These are phyloP conservation scores for Paradendryphiella salina DNA, from an alignment of 2,329 filamentous ascomycete species.

Conservation along the genomic window DNA sequence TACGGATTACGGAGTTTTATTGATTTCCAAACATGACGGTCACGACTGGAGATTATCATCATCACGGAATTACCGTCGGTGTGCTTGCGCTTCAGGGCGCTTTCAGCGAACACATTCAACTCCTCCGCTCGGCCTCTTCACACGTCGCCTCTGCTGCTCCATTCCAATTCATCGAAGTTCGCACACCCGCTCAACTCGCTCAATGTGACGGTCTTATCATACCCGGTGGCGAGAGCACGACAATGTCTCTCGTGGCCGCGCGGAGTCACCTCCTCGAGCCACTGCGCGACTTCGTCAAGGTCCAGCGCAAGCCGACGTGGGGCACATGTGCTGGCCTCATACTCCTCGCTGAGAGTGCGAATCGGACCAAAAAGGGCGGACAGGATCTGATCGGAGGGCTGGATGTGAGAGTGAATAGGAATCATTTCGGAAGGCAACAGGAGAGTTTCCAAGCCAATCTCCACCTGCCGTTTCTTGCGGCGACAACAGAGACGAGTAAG, in stretches of 20 bases:
- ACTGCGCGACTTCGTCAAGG: slow-evolving; percentile 86
- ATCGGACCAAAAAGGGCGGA: slow-evolving; percentile 84
- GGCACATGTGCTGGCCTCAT: slow-evolving; percentile 96
- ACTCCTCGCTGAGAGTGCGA: slow-evolving; percentile 83
- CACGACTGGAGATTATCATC: slow-evolving; percentile 14
- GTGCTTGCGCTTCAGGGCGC: slow-evolving; percentile 85
- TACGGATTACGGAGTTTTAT: slow-evolving; percentile 10
- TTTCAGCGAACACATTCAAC: slow-evolving; percentile 82
- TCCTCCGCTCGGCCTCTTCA: slow-evolving; percentile 70
- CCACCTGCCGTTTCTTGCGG: slow-evolving; percentile 68
- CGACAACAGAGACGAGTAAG: slow-evolving; percentile 31
- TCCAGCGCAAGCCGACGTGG: slow-evolving; percentile 82
- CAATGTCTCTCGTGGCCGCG: slow-evolving; percentile 84
- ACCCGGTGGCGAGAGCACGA: slow-evolving; percentile 92
- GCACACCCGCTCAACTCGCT: slow-evolving; percentile 71
- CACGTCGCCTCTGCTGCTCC: slow-evolving; percentile 44
- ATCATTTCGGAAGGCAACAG: slow-evolving; percentile 91
- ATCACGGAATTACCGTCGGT: slow-evolving; percentile 56
- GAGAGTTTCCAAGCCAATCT: slow-evolving; percentile 85
- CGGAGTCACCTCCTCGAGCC: slow-evolving; percentile 82
- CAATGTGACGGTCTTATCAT: slow-evolving; percentile 82
- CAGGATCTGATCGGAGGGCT: slow-evolving; percentile 93
- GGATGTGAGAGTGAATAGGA: slow-evolving; percentile 86
- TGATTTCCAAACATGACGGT: slow-evolving; percentile 30
- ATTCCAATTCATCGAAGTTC: slow-evolving; percentile 72